Conservation (phyloP, 169 alveolate species). For the Fabrea salina region DNA sequence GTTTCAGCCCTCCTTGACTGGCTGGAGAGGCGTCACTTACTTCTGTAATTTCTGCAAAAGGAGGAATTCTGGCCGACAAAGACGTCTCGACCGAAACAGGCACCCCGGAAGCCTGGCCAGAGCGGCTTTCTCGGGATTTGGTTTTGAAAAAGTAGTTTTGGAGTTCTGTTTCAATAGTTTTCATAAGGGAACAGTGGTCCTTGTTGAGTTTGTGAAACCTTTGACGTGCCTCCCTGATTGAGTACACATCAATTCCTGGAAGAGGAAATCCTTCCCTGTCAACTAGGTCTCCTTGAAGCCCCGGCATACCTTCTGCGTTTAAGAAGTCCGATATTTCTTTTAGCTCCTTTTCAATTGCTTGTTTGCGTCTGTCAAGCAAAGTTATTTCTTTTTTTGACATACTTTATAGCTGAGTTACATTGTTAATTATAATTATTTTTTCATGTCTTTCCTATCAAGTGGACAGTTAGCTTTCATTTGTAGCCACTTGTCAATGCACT, state of each 20-base stretch:
- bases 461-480: constrained; percentile 64
- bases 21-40: constrained; percentile 68
- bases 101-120: background rate
- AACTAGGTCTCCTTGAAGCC: constrained; percentile 62
- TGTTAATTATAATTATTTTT: no score
- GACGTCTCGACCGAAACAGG: background rate
- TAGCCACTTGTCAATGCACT: constrained; percentile 78
- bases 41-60: constrained; percentile 66
- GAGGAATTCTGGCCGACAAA: constrained; percentile 29
- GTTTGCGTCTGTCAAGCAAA: no score
- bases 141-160: constrained; percentile 39
- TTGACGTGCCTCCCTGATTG: constrained; percentile 30
- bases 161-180: constrained; percentile 53
- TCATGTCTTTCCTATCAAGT: constrained; percentile 1
- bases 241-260: constrained; percentile 54
- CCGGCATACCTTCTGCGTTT: constrained; percentile 72
- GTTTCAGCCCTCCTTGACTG: constrained; percentile 58
- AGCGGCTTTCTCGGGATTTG: background rate
- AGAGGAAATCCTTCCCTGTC: constrained; percentile 78
- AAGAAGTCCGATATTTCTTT: background rate
- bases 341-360: constrained; percentile 27
- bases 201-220: constrained; percentile 35
- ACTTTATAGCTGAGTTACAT: no score
- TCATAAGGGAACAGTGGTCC: constrained; percentile 43
- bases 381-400: no score